phyloP scores from a whole-genome alignment of 2,329 filamentous ascomycete species.

The Ascochyta viciae-villosae region DNA sequence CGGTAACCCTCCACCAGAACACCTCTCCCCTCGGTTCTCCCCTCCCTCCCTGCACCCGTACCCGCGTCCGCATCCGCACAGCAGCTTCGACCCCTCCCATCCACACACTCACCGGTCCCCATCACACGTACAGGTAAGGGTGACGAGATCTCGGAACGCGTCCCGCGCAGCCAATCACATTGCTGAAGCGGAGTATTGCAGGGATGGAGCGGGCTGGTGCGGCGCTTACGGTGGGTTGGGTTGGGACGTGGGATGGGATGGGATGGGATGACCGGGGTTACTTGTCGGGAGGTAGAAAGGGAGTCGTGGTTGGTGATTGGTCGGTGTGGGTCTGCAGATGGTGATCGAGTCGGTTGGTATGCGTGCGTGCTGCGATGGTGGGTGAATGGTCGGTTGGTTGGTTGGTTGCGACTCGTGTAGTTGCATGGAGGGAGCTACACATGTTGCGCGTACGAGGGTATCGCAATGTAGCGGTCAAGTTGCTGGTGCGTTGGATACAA shows the following conservation, averaged over 20 bases:
- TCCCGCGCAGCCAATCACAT: constrained; percentile 35
- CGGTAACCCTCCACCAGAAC: no score
- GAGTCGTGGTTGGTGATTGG: no score
- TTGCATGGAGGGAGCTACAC: no score
- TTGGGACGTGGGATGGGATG: constrained; percentile 1
- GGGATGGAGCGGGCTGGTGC: constrained; percentile 18
- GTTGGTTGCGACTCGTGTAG: no score
- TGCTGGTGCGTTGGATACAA: no score
- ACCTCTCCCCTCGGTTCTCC: neutral
- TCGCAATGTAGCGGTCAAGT: no score
- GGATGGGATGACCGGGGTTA: neutral
- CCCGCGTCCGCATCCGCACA: neutral
- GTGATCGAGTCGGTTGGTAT: no score
- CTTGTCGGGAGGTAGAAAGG: no score
- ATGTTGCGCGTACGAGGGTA: no score
- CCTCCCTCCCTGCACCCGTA: neutral
- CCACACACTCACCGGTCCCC: neutral
- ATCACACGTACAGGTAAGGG: neutral
- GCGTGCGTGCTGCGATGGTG: no score
- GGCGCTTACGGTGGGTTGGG: constrained; percentile 22
- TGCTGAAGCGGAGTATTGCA: constrained; percentile 3
- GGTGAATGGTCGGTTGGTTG: no score
- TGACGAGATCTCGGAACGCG: constrained; percentile 33
- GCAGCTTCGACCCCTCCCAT: constrained; percentile 4
- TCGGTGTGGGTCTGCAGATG: no score